A percentile compares a stretch with the other conserved stretches of the same genome.
Evolutionary conservation across 768 basidiomycete species (phyloP).

Genomic region (Kwoniella pini): DNA sequence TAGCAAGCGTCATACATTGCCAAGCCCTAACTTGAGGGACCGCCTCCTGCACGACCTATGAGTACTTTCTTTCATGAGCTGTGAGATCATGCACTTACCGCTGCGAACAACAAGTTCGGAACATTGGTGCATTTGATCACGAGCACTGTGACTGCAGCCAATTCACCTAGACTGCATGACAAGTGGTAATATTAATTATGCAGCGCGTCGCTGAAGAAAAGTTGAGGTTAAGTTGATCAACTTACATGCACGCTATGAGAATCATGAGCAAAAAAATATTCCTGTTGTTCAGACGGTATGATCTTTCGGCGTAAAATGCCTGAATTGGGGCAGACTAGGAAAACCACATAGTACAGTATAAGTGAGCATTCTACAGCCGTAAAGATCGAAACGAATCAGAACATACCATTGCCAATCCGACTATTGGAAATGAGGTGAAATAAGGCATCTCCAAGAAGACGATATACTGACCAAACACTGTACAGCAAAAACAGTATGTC

Average conservation of each 20-base stretch:
- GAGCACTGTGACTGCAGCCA: not conserved
- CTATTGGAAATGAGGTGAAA: slow-evolving; percentile 1
- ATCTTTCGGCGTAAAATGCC: slow-evolving; percentile 4
- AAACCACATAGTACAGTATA: too few species aligned
- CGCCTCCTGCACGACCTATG: not conserved
- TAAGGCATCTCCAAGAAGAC: slow-evolving; percentile 4
- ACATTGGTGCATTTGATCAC: not conserved
- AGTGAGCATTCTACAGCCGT: too few species aligned
- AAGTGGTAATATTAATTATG: too few species aligned
- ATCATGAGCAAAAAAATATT: not conserved
- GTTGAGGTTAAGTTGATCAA: too few species aligned
- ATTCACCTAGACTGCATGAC: not conserved
- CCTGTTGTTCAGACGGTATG: slow-evolving; percentile 4
- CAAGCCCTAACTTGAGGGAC: not conserved
- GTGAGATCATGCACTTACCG: not conserved
- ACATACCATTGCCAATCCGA: slow-evolving; percentile 1
- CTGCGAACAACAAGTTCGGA: not conserved
- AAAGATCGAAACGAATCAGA: not conserved
- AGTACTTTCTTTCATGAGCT: not conserved
- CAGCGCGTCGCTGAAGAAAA: too few species aligned
- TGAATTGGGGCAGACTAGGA: not conserved
- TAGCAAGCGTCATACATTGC: slow-evolving; percentile 8
- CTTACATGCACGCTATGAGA: not conserved
- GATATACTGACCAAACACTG: not conserved
- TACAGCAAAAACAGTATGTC: not conserved